Conservation (phyloP, 2,329 filamentous ascomycete genomes). For the Pseudocercospora fijiensis region DNA sequence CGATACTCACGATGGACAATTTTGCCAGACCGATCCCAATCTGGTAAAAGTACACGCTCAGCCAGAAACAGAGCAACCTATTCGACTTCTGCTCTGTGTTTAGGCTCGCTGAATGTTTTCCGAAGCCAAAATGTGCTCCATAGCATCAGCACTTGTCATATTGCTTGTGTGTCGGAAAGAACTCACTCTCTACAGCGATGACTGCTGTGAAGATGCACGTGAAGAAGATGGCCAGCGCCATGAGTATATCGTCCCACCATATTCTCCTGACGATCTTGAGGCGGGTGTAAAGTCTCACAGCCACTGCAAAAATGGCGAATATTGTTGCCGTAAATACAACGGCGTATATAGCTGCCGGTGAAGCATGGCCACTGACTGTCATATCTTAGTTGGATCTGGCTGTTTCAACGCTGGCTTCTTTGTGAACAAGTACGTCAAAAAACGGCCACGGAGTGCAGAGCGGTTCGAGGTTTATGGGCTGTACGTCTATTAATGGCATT, state of each 20-base stretch:
- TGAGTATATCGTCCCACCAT: neutral
- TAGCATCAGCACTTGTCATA: neutral
- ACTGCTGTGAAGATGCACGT: neutral
- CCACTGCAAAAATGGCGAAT: neutral
- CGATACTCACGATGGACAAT: neutral
- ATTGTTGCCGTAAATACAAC: neutral
- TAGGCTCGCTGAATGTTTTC: neutral
- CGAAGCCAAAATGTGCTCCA: neutral
- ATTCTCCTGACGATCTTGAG: neutral
- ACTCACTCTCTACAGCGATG: neutral
- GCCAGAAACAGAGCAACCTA: neutral
- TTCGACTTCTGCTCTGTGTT: neutral
- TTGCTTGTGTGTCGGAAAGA: neutral
- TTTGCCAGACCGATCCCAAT: neutral
- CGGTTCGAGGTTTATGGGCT: neutral
- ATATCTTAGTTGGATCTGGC: neutral
- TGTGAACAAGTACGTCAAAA: neutral
- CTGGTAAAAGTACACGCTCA: neutral
- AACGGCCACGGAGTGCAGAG: neutral
- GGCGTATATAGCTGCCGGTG: neutral
- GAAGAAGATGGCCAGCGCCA: neutral
- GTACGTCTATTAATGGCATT: neutral
- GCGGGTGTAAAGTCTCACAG: neutral
- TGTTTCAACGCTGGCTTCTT: neutral
- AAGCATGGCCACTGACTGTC: neutral